phyloP scores from a whole-genome alignment of 2,329 filamentous ascomycete genomes.

The Magnaporthales sp. region DNA sequence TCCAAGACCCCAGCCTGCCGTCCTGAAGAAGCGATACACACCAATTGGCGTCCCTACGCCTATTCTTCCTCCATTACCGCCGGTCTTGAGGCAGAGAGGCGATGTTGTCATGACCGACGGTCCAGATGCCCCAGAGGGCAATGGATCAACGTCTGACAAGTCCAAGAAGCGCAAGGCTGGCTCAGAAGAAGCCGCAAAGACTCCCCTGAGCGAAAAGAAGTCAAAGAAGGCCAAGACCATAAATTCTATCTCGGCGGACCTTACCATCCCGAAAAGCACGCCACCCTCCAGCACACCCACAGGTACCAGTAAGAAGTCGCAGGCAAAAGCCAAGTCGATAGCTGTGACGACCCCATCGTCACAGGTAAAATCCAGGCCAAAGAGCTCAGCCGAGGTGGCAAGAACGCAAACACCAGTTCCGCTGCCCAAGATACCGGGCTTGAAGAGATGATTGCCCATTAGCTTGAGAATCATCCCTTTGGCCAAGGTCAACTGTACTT shows the following conservation, averaged over 20 bases:
- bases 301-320: conserved; percentile 8
- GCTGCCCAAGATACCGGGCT: conserved; percentile 7
- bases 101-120: conserved; percentile 8
- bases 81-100: conserved; percentile 5
- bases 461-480: background rate
- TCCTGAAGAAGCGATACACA: conserved; percentile 57
- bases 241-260: conserved; percentile 8
- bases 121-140: background rate
- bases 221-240: conserved; percentile 22
- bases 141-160: conserved; percentile 23
- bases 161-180: conserved; percentile 30
- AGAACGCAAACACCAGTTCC: conserved; percentile 10
- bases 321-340: conserved; percentile 9
- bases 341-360: background rate
- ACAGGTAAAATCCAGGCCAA: background rate
- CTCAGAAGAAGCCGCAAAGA: conserved; percentile 14
- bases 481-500: background rate
- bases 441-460: background rate
- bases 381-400: background rate
- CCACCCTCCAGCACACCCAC: background rate
- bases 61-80: conserved; percentile 7
- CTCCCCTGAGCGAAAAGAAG: conserved; percentile 21
- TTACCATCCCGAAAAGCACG: background rate
- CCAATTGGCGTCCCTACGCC: conserved; percentile 47
- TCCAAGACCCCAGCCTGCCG: conserved; percentile 57